Conservation (phyloP, 2,329 filamentous ascomycete species). For the Penicillium sp. region DNA sequence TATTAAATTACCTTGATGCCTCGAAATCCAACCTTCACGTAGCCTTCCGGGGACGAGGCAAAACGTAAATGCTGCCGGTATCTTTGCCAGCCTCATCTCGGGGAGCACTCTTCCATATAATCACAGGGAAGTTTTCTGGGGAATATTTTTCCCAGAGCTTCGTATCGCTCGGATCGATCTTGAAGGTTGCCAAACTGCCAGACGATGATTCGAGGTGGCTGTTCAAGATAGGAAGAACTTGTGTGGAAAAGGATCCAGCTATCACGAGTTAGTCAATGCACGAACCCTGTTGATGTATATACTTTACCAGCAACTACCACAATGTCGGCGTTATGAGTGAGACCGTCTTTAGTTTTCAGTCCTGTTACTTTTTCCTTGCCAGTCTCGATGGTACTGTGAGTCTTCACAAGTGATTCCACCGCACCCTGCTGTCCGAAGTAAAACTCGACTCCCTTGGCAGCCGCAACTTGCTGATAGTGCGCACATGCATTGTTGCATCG, state of each 20-base stretch:
- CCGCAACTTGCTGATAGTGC: conserved; percentile 18
- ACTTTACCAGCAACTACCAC: conserved; percentile 25
- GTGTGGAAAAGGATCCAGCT: conserved; percentile 33
- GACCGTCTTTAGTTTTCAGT: conserved; percentile 20
- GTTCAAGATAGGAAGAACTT: conserved; percentile 26
- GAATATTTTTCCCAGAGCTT: conserved; percentile 33
- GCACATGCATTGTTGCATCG: conserved; percentile 15
- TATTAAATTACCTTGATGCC: conserved; percentile 25
- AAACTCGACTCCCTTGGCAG: conserved; percentile 23
- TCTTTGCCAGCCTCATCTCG: conserved; percentile 27
- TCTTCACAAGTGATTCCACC: conserved; percentile 22
- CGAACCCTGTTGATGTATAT: no score
- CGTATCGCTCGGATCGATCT: conserved; percentile 20
- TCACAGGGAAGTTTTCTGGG: conserved; percentile 30
- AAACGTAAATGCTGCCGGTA: conserved; percentile 28
- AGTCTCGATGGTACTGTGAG: neutral
- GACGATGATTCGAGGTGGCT: conserved; percentile 30
- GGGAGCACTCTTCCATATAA: conserved; percentile 31
- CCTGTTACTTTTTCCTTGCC: conserved; percentile 14
- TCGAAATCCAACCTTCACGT: conserved; percentile 29
- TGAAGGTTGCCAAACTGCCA: conserved; percentile 28
- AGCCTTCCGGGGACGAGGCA: conserved; percentile 26
- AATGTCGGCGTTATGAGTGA: conserved; percentile 15
- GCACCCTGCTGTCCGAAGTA: conserved; percentile 24
- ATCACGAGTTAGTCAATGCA: conserved; percentile 1